A percentile compares a stretch with the other conserved stretches of the same genome.
Evolutionary conservation across 768 basidiomycete species (phyloP).

Genomic region (Leccinum subgranulosum): DNA sequence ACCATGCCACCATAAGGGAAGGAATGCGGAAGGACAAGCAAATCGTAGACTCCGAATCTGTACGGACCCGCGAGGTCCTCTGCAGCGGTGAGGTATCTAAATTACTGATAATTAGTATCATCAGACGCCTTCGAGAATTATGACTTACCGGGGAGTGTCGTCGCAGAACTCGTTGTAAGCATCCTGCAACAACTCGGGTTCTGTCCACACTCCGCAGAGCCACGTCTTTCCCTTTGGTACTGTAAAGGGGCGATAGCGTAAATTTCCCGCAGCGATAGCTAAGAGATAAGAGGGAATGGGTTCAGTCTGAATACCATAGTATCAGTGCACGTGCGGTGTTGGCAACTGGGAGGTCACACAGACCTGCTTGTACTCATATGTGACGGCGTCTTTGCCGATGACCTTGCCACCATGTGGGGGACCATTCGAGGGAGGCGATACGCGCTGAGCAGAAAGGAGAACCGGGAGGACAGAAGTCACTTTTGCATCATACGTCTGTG

Average conservation of each 20-base stretch:
- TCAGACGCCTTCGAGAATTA: no score
- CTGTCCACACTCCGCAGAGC: slow-evolving; percentile 87
- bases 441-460: slow-evolving; percentile 78
- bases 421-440: slow-evolving; percentile 70
- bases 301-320: slow-evolving; percentile 50
- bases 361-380: slow-evolving; percentile 78
- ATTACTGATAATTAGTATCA: not conserved
- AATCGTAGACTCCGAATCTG: slow-evolving; percentile 83
- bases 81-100: slow-evolving; percentile 67
- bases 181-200: slow-evolving; percentile 75
- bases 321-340: not conserved
- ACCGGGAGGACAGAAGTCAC: slow-evolving; percentile 81
- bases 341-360: slow-evolving; percentile 7
- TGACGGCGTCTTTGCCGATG: slow-evolving; percentile 70
- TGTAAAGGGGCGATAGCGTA: slow-evolving; percentile 68
- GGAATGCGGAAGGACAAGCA: slow-evolving; percentile 84
- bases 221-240: slow-evolving; percentile 62
- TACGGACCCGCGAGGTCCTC: slow-evolving; percentile 77
- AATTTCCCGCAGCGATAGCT: slow-evolving; percentile 84
- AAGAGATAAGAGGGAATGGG: slow-evolving; percentile 91
- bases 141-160: slow-evolving; percentile 67
- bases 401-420: slow-evolving; percentile 70
- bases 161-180: slow-evolving; percentile 87
- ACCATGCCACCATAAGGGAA: slow-evolving; percentile 95
- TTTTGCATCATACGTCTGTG: slow-evolving; percentile 77